Percentiles rank a stretch among this genome's conserved stretches.
These are phyloP conservation scores for Cladosporium sp. DNA, from an alignment of 2,329 filamentous ascomycete species.

Conservation along the genomic window DNA sequence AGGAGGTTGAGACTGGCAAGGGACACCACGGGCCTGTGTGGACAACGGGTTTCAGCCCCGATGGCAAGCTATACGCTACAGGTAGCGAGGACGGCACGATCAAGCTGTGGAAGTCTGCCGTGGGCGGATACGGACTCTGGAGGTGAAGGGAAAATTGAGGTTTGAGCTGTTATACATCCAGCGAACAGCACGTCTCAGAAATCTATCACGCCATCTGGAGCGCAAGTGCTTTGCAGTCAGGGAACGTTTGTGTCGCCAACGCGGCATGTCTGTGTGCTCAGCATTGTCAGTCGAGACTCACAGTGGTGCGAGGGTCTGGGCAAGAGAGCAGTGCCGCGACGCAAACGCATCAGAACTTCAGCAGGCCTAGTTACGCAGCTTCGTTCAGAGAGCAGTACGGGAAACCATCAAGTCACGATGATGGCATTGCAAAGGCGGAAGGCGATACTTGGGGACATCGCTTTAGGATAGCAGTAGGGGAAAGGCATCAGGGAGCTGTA, in stretches of 20 bases:
- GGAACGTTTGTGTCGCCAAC: background rate
- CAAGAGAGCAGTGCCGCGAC: background rate
- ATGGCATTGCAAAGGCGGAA: background rate
- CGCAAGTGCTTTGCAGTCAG: background rate
- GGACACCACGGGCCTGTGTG: slow-evolving; percentile 97
- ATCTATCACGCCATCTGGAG: background rate
- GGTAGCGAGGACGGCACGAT: slow-evolving; percentile 97
- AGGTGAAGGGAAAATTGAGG: slow-evolving; percentile 40
- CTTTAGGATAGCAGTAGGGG: background rate
- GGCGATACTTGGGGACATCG: background rate
- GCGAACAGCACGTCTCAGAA: background rate
- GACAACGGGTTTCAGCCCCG: slow-evolving; percentile 91
- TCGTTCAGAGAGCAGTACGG: background rate
- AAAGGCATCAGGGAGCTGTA: background rate
- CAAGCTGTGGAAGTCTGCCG: slow-evolving; percentile 77
- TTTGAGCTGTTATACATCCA: background rate
- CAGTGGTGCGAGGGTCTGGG: background rate
- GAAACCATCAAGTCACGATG: background rate
- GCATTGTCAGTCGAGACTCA: background rate
- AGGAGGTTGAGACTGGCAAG: slow-evolving; percentile 88
- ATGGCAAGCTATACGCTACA: slow-evolving; percentile 93
- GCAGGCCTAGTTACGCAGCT: background rate
- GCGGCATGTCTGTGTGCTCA: background rate
- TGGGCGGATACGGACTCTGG: slow-evolving; percentile 66
- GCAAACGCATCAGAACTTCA: background rate